These are phyloP conservation scores for Jatropha curcas DNA, from an alignment of 345 rosid species.

Conservation along the genomic window DNA sequence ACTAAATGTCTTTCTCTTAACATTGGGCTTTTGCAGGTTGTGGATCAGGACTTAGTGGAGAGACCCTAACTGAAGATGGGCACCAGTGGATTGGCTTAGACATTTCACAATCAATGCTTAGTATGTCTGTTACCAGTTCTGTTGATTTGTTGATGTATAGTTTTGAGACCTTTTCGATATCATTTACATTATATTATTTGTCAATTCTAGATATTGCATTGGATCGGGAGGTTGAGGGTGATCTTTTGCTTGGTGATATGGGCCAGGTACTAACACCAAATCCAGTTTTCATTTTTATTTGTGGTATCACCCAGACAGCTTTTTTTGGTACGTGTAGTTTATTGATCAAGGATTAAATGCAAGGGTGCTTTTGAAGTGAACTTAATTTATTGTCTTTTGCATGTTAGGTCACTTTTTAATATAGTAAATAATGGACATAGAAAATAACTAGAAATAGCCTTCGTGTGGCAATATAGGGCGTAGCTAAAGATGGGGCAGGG, in stretches of 20 bases:
- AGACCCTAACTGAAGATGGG: conserved; percentile 76
- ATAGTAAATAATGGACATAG: not conserved
- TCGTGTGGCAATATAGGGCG: too few relatives aligned
- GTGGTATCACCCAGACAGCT: not conserved
- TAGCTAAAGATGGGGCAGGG: too few relatives aligned
- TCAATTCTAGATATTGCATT: conserved; percentile 59
- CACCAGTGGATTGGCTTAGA: conserved; percentile 93
- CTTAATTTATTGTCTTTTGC: not conserved
- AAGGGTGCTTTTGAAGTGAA: not conserved
- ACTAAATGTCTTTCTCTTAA: not conserved
- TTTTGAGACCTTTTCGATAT: not conserved
- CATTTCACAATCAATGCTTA: conserved; percentile 86
- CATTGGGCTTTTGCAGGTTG: conserved; percentile 53
- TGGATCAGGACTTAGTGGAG: conserved; percentile 94
- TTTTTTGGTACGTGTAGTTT: not conserved
- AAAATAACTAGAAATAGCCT: not conserved
- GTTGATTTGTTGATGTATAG: not conserved
- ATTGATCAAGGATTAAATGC: not conserved
- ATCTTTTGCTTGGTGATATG: conserved; percentile 92
- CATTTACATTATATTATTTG: not conserved
- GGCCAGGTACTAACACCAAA: conserved; percentile 63
- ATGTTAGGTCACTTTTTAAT: not conserved
- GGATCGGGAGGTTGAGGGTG: conserved; percentile 91
- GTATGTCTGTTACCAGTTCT: conserved; percentile 34
- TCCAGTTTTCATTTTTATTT: not conserved